Evolutionary conservation across 108 stramenopile genomes (phyloP), one percentile per base, ranked within the genome.

Genomic region (Parmales sp.): DNA sequence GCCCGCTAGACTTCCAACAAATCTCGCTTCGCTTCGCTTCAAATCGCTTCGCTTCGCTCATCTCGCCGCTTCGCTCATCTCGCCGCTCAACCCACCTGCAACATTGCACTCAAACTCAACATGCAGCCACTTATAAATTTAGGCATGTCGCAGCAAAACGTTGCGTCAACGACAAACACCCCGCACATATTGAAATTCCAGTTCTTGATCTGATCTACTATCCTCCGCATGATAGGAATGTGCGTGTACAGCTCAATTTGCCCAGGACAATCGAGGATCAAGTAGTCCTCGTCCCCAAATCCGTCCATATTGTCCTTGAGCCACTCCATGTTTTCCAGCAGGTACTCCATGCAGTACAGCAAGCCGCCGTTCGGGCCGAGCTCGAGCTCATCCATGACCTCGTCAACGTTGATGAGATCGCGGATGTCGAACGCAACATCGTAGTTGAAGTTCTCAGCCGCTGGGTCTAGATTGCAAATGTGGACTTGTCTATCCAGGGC

Each of bases 251-350:
- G 74, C 71, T 95, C 91, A 29, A 99, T 78, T 77, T 99, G 96
- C 1, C 98, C 98, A 5, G 98, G 96, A 80, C 98, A 99, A 80
- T 99, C 98, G 23, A 99, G 72, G n/a, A 99, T 78, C 20, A 98
- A 63, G 74, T 97, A 97, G 64, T 98, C 95, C 43, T 95, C 98
- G 9, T 99, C 98, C 13, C 84, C 95, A 68, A 88, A 94, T 1
- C 64, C 63, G 38, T 91, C 85, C 51, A 95, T 69, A 25, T 84
- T 51, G 23, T 92, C 91, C 38, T 93, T 72, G 22, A 99, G 72
- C 98, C 96, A 98, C 50, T 98, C 98, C 69, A 96, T 72, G 65
- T 96, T 94, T 38, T 92, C 84, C 39, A 96, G 46, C 31, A 99
- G 70, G 76, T 97, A 96, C 73, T 99, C 98, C 95, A 98, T 98